phyloP scores from a whole-genome alignment of 73 alveolate genomes.

The Tetrahymena borealis region DNA sequence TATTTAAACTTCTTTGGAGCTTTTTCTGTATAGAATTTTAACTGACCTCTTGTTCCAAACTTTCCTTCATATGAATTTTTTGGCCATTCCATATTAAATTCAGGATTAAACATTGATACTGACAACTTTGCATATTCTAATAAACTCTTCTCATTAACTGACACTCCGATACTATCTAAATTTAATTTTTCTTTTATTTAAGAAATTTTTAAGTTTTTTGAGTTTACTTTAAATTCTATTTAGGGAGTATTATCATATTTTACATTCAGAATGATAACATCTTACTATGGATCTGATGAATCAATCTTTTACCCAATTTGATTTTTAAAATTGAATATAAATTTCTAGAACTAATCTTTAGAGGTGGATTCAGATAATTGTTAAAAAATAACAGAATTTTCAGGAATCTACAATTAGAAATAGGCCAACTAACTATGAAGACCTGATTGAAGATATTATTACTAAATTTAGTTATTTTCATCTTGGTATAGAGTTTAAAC shows the following conservation, averaged over 20 bases:
- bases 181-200: not conserved
- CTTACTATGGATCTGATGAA: not conserved
- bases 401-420: not conserved
- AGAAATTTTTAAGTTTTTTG: not conserved
- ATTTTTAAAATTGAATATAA: not conserved
- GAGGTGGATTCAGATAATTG: not conserved
- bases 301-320: not conserved
- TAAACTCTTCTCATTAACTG: not conserved
- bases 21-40: not conserved
- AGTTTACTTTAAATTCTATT: not conserved
- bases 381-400: not conserved
- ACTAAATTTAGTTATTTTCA: not conserved
- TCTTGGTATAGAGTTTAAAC: not conserved
- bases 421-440: not conserved
- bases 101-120: not conserved
- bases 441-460: not conserved
- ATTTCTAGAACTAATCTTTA: not conserved
- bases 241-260: not conserved
- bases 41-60: not conserved
- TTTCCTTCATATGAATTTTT: not conserved
- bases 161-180: not conserved
- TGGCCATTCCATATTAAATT: not conserved
- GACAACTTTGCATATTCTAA: not conserved
- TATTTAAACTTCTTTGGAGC: not conserved
- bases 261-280: not conserved